These are phyloP conservation scores for Candida jianshihensis DNA, from an alignment of 805 yeast species.

Conservation along the genomic window DNA sequence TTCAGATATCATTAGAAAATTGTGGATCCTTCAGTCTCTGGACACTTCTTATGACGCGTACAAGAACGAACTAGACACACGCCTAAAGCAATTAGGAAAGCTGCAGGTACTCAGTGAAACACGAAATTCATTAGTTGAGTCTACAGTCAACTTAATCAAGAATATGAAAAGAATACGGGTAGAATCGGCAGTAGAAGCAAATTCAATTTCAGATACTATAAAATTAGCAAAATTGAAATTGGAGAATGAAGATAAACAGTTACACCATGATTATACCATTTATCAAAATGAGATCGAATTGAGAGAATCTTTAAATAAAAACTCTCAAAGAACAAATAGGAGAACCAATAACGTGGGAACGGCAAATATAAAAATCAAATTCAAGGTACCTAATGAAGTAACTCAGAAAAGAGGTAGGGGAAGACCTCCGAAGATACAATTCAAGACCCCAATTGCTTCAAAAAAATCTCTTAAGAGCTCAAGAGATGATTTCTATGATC, in stretches of 20 bases:
- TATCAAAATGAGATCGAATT: slow-evolving; percentile 19
- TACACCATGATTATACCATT: slow-evolving; percentile 20
- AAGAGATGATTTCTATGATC: slow-evolving; percentile 7
- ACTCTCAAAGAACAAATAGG: slow-evolving; percentile 15
- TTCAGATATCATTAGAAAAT: slow-evolving; percentile 33
- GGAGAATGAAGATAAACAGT: slow-evolving; percentile 17
- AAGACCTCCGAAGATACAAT: slow-evolving; percentile 5
- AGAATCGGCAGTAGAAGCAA: slow-evolving; percentile 25
- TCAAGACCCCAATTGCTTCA: no score
- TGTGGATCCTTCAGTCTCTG: slow-evolving; percentile 34
- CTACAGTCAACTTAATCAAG: slow-evolving; percentile 4
- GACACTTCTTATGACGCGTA: slow-evolving; percentile 19
- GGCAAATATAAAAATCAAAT: slow-evolving; percentile 11
- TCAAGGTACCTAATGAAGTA: slow-evolving; percentile 3
- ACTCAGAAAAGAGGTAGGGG: not conserved
- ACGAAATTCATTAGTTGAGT: slow-evolving; percentile 5
- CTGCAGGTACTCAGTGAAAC: slow-evolving; percentile 7
- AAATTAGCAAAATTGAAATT: slow-evolving; percentile 18
- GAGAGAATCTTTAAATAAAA: slow-evolving; percentile 10
- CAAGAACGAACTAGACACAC: slow-evolving; percentile 10
- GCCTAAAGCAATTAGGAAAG: slow-evolving; percentile 9
- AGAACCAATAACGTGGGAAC: slow-evolving; percentile 6
- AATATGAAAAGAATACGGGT: slow-evolving; percentile 19
- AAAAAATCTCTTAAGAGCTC: no score
- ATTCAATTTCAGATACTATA: slow-evolving; percentile 17